phyloP scores from a whole-genome alignment of 805 yeast species.

The Cyberlindnera euphorbiae region DNA sequence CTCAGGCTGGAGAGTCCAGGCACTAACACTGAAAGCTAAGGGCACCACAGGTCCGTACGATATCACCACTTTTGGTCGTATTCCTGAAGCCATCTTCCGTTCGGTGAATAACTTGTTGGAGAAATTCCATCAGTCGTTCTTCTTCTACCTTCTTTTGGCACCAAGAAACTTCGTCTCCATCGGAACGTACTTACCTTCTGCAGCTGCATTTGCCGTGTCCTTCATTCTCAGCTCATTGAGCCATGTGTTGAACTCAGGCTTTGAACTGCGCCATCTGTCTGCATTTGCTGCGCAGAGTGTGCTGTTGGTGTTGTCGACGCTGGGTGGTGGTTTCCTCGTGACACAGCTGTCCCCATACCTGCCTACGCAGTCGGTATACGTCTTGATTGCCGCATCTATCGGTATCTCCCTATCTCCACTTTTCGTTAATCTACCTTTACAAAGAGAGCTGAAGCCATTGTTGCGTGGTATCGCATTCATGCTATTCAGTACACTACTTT shows the following conservation, averaged over 20 bases:
- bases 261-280: conserved; percentile 12
- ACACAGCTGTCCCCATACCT: conserved; percentile 15
- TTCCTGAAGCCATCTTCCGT: conserved; percentile 81
- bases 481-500: conserved; percentile 60
- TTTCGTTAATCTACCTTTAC: conserved; percentile 9
- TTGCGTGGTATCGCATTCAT: conserved; percentile 47
- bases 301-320: conserved; percentile 16
- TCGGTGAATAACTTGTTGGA: conserved; percentile 89
- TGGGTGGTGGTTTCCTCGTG: too few species aligned
- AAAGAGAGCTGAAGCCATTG: conserved; percentile 16
- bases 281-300: too few species aligned
- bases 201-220: conserved; percentile 62
- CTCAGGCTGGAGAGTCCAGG: conserved; percentile 94
- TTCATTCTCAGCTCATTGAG: conserved; percentile 68
- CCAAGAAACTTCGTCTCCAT: conserved; percentile 84
- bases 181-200: conserved; percentile 88
- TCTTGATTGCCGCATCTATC: conserved; percentile 17
- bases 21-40: conserved; percentile 70
- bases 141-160: conserved; percentile 78
- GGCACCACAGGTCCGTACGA: conserved; percentile 60
- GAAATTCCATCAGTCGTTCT: conserved; percentile 95
- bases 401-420: conserved; percentile 20
- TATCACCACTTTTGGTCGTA: conserved; percentile 87
- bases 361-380: conserved; percentile 12
- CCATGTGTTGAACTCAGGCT: conserved; percentile 40